These are phyloP conservation scores for Choricystis sp. DNA, from an alignment of 139 green algal species.

Conservation along the genomic window DNA sequence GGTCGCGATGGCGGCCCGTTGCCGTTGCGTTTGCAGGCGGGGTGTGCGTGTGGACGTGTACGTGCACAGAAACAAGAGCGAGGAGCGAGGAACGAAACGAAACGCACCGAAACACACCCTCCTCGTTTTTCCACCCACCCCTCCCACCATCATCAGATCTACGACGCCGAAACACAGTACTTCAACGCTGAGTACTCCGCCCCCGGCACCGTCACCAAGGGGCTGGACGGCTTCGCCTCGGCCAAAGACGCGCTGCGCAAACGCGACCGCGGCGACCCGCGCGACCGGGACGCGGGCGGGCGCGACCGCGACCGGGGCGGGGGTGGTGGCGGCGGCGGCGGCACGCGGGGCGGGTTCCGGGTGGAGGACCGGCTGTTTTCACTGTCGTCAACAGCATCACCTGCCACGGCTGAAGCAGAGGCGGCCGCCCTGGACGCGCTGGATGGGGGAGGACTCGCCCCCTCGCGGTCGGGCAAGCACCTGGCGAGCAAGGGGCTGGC, in stretches of 20 bases:
- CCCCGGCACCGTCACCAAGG: constrained; percentile 50
- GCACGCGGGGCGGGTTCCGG: neutral
- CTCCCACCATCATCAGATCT: constrained; percentile 48
- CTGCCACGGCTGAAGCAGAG: neutral
- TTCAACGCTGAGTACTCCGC: constrained; percentile 39
- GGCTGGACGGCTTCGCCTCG: neutral
- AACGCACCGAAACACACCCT: neutral
- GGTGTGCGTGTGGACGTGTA: neutral
- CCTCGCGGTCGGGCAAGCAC: neutral
- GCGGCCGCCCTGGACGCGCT: neutral
- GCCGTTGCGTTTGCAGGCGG: neutral
- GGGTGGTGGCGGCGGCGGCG: neutral
- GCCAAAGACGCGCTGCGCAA: neutral
- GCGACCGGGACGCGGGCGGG: neutral
- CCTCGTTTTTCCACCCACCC: neutral
- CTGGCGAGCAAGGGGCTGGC: neutral
- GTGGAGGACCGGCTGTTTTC: neutral
- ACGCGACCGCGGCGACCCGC: neutral
- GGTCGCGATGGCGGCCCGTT: neutral
- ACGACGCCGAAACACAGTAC: constrained; percentile 44
- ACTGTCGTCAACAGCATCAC: neutral
- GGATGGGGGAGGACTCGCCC: too few relatives aligned
- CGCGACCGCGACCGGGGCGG: neutral
- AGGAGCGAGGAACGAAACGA: neutral
- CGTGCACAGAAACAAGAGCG: neutral